Conservation (phyloP, 2,329 filamentous ascomycete species). For the Talaromyces funiculosus region DNA sequence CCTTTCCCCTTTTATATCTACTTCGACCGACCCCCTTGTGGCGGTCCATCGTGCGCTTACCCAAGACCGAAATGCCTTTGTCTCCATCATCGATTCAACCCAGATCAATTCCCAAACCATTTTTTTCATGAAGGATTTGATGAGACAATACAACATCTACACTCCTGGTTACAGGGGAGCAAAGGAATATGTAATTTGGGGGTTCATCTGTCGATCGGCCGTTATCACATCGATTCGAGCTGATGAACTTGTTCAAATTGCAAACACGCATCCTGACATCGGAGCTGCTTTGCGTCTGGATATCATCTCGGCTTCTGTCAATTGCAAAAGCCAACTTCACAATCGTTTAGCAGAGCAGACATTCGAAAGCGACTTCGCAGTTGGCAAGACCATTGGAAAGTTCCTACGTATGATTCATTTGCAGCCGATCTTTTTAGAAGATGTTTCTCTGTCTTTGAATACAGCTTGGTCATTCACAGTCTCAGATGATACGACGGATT, state of each 20-base stretch:
- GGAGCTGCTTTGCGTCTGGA: conserved; percentile 23
- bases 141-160: conserved; percentile 15
- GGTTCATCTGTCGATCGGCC: conserved; percentile 20
- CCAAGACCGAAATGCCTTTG: conserved; percentile 18
- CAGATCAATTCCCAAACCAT: conserved; percentile 19
- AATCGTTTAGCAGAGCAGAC: not conserved
- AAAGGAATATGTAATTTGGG: conserved; percentile 35
- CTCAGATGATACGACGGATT: not conserved
- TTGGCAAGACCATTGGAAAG: conserved; percentile 4
- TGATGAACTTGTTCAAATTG: conserved; percentile 19
- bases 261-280: conserved; percentile 18
- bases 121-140: conserved; percentile 24
- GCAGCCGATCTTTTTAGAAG: not conserved
- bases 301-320: not conserved
- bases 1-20: conserved; percentile 32
- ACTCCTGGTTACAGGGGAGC: conserved; percentile 23
- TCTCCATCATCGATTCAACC: conserved; percentile 28
- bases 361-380: not conserved
- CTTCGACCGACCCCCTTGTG: conserved; percentile 21
- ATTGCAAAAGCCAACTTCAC: not conserved
- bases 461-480: not conserved
- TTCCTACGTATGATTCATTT: not conserved
- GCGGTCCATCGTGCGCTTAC: conserved; percentile 30
- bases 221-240: conserved; percentile 27
- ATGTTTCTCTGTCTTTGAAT: not conserved